phyloP scores from a whole-genome alignment of 108 stramenopile genomes.

The Bacterosira constricta region DNA sequence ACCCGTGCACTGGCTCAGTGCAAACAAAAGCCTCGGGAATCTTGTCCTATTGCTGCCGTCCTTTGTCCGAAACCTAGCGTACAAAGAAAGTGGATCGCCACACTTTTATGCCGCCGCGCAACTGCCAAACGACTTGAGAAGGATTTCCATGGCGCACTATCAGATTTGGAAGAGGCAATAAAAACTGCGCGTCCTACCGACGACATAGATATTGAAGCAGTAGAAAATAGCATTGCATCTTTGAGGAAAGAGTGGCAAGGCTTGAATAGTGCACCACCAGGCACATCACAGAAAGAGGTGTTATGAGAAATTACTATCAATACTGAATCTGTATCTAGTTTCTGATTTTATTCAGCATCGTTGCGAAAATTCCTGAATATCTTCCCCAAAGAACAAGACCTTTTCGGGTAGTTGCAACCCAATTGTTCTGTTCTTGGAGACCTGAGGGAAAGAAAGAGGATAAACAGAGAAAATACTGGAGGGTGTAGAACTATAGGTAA shows the following conservation, averaged over 20 bases:
- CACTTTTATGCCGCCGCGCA: conserved; percentile 31
- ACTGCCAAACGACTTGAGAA: conserved; percentile 20
- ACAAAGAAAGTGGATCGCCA: conserved; percentile 35
- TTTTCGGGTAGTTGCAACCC: no score
- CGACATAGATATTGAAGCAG: conserved; percentile 5
- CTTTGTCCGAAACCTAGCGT: conserved; percentile 1
- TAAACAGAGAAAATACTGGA: no score
- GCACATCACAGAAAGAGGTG: no score
- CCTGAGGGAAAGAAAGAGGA: no score
- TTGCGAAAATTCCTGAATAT: no score
- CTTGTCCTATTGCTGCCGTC: conserved; percentile 29
- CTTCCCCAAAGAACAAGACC: no score
- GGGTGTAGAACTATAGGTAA: no score
- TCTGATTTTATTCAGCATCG: no score
- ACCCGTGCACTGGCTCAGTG: conserved; percentile 11
- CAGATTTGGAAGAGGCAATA: conserved; percentile 30
- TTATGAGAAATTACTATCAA: no score
- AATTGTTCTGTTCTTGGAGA: no score
- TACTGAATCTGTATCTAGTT: no score
- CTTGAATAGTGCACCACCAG: no score
- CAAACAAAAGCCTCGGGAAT: not conserved
- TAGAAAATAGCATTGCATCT: conserved; percentile 8
- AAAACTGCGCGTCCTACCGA: not conserved
- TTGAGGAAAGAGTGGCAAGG: conserved; percentile 12
- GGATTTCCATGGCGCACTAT: conserved; percentile 7